A percentile compares a stretch with the other conserved stretches of the same genome.
Conservation (phyloP, 768 basidiomycete species). For the Tulasnella sp. region DNA sequence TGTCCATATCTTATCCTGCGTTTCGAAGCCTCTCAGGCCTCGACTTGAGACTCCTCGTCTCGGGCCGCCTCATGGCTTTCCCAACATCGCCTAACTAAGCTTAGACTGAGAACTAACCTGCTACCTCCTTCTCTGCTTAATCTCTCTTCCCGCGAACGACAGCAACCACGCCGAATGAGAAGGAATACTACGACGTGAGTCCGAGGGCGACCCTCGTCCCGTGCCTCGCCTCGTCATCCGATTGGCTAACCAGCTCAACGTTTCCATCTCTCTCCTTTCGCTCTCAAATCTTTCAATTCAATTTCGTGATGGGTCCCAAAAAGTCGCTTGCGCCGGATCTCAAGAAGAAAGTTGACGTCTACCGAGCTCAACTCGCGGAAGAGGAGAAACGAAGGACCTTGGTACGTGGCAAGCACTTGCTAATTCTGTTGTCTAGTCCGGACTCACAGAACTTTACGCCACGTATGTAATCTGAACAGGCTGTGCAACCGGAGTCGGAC, state of each 20-base stretch:
- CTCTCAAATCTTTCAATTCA: background rate
- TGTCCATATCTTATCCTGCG: background rate
- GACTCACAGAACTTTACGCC: background rate
- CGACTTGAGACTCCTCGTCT: background rate
- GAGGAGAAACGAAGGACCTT: constrained; percentile 1
- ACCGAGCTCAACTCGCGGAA: constrained; percentile 15
- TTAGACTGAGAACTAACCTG: background rate
- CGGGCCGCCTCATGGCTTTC: background rate
- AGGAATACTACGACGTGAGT: constrained; percentile 18
- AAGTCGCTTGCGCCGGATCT: constrained; percentile 17
- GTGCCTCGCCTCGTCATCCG: too few species aligned
- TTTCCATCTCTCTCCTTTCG: background rate
- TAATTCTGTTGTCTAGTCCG: background rate
- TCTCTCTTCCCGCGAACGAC: background rate
- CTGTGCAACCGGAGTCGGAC: background rate
- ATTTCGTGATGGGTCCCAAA: background rate
- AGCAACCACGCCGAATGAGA: constrained; percentile 15
- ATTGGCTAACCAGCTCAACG: background rate
- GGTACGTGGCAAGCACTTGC: background rate
- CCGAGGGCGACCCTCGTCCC: background rate
- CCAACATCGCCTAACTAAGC: background rate
- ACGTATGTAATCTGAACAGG: background rate
- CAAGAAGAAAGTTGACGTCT: constrained; percentile 17
- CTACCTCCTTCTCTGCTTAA: background rate
- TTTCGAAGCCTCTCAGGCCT: background rate